Conservation (phyloP, 2,329 filamentous ascomycete genomes). For the Calonectria naviculata region DNA sequence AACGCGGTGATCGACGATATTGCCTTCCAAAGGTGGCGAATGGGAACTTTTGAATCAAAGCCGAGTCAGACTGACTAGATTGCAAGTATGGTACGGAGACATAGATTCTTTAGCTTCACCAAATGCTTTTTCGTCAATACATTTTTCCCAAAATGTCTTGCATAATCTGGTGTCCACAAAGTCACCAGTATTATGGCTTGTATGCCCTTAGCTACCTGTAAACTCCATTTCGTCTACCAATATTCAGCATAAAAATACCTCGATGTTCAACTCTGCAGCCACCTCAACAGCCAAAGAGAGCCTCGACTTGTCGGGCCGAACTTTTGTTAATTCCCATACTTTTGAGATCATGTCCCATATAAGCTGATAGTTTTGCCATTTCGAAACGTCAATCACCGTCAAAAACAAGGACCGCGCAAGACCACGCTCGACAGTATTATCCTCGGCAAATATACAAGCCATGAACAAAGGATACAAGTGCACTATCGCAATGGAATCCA, state of each 20-base stretch:
- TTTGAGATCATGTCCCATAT: conserved; percentile 1
- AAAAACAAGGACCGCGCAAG: conserved; percentile 8
- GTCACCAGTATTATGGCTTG: too few species aligned
- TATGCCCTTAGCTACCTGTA: too few species aligned
- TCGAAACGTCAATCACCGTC: background rate
- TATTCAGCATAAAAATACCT: background rate
- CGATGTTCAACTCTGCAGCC: background rate
- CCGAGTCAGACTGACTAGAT: background rate
- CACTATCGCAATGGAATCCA: background rate
- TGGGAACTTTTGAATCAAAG: conserved; percentile 19
- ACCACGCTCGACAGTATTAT: background rate
- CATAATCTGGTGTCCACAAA: too few species aligned
- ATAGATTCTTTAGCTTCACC: background rate
- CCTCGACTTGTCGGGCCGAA: background rate
- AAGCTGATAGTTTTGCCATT: background rate
- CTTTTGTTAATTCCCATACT: background rate
- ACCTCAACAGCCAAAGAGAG: conserved; percentile 2
- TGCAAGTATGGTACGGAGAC: background rate
- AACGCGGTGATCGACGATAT: conserved; percentile 15
- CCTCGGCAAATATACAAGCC: background rate
- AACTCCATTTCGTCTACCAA: background rate
- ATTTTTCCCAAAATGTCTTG: too few species aligned
- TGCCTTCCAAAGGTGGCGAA: conserved; percentile 9
- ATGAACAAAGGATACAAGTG: conserved; percentile 11
- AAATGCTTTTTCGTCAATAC: background rate